Evolutionary conservation across 2,329 filamentous ascomycete species (phyloP).

Genomic region (Trichoderma sp.): DNA sequence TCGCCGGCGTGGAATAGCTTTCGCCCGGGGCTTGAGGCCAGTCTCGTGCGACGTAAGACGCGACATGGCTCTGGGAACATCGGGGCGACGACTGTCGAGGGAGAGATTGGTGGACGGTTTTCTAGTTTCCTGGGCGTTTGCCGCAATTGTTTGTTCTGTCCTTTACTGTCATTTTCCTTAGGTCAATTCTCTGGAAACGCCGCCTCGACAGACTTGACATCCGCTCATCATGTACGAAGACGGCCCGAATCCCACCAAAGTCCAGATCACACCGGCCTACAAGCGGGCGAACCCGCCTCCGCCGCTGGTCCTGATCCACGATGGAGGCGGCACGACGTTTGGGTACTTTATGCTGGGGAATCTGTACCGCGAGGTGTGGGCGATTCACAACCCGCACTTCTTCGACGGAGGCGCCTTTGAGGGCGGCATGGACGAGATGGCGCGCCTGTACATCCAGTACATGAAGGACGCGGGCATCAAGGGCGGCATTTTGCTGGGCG

Average conservation of each 20-base stretch:
- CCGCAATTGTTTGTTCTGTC: not conserved
- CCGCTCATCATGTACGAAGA: slow-evolving; percentile 30
- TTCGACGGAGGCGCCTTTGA: slow-evolving; percentile 34
- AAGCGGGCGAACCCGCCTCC: slow-evolving; percentile 30
- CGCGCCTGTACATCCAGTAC: slow-evolving; percentile 34
- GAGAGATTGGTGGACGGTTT: not conserved
- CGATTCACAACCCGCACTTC: slow-evolving; percentile 38
- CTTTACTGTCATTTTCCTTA: not conserved
- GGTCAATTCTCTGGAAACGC: too few species aligned
- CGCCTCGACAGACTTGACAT: not conserved
- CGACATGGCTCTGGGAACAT: not conserved
- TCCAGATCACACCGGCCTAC: slow-evolving; percentile 32
- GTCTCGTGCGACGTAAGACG: slow-evolving; percentile 12
- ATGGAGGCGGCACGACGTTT: slow-evolving; percentile 40
- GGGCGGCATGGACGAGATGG: slow-evolving; percentile 39
- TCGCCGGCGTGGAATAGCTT: slow-evolving; percentile 25
- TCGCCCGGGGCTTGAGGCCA: slow-evolving; percentile 11
- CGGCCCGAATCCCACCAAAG: slow-evolving; percentile 35
- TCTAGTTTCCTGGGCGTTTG: not conserved
- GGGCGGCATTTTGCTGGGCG: slow-evolving; percentile 37
- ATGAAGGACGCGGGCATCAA: slow-evolving; percentile 34
- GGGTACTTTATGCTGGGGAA: slow-evolving; percentile 37
- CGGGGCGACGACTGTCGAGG: not conserved
- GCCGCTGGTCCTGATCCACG: slow-evolving; percentile 39
- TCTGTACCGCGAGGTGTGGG: slow-evolving; percentile 39